Evolutionary conservation across 108 stramenopile species (phyloP), one percentile per base, ranked within the genome.

Genomic region (Hondaea fermentalgiana): DNA sequence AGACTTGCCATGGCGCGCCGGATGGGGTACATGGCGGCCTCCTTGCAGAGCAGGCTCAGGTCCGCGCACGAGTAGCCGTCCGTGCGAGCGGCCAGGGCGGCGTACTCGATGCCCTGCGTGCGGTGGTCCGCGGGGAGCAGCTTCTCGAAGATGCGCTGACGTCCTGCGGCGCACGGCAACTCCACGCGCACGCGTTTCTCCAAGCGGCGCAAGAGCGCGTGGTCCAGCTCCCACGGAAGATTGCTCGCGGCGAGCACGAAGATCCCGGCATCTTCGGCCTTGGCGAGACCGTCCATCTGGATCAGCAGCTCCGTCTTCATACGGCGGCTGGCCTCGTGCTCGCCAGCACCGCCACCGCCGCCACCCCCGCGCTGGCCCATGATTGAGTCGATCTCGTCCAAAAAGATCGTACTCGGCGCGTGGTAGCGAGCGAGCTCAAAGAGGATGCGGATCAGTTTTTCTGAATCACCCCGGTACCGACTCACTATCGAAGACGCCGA

Each of bases 271-370:
- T 58, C 60, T 76, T n/a, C 60, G 64, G 72, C 42, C 87, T 58
- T 87, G 29, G 90, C 60, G 57, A 95, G 58, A 42, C 94, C 98
- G 91, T 98, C 98, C 95, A 97, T 96, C 91, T 97, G 95, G 58
- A 97, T 96, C 47, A 99, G 89, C 89, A 98, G 97, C 93, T 99
- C 99, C 28, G 96, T 97, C 91, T 98, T 98, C 53, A 99, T 87
- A n/a, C 98, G 95, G 4, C 98, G 89, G 43, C 90, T 91, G 5
- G 96, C 97, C 57, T 97, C 97, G 87, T 97, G 95, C 89, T 97
- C 97, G 21, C 96, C 94, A n/a, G 90, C 90, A 57, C 91, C 87
- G 42, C 64, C 42, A 17, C 64, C 64, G 8, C 92, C 91, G 43
- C 89, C 90, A 42, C 93, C 93, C n/a, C 91, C 83, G 69, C 97